Evolutionary conservation across 2,329 filamentous ascomycete genomes (phyloP).

Genomic region (Orbilia quercus): DNA sequence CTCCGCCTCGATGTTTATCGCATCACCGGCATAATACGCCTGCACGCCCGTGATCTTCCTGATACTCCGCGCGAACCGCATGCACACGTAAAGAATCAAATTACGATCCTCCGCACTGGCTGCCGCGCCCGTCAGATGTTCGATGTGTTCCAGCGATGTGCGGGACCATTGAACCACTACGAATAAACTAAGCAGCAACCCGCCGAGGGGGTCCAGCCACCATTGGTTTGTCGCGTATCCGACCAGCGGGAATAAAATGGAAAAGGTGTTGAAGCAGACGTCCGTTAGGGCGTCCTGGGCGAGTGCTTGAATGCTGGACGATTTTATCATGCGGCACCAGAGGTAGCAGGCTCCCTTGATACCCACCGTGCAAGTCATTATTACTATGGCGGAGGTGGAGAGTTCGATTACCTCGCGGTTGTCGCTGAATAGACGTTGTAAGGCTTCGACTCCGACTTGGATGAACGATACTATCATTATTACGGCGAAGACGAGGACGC

Average conservation of each 20-base stretch:
- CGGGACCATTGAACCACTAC: conserved; percentile 83
- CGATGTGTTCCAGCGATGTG: conserved; percentile 80
- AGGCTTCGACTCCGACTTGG: conserved; percentile 78
- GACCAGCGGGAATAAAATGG: conserved; percentile 78
- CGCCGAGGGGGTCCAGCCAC: conserved; percentile 85
- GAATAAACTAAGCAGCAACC: conserved; percentile 79
- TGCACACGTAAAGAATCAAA: conserved; percentile 86
- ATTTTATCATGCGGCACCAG: conserved; percentile 86
- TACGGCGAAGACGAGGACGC: conserved; percentile 82
- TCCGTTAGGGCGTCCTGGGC: conserved; percentile 71
- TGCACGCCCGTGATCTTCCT: conserved; percentile 85
- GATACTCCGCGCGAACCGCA: conserved; percentile 91
- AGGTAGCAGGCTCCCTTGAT: conserved; percentile 86
- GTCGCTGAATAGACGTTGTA: conserved; percentile 71
- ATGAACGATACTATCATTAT: conserved; percentile 88
- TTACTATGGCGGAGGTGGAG: conserved; percentile 72
- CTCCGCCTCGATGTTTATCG: conserved; percentile 84
- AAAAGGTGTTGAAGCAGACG: conserved; percentile 81
- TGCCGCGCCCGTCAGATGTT: conserved; percentile 81
- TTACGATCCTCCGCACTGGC: conserved; percentile 84
- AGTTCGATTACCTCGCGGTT: conserved; percentile 79
- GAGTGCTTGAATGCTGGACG: conserved; percentile 85
- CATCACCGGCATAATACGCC: conserved; percentile 84
- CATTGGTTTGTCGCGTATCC: conserved; percentile 69
- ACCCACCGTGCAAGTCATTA: conserved; percentile 83